These are phyloP conservation scores for Acacia crassicarpa DNA, from an alignment of 306 rosid species.

Conservation along the genomic window DNA sequence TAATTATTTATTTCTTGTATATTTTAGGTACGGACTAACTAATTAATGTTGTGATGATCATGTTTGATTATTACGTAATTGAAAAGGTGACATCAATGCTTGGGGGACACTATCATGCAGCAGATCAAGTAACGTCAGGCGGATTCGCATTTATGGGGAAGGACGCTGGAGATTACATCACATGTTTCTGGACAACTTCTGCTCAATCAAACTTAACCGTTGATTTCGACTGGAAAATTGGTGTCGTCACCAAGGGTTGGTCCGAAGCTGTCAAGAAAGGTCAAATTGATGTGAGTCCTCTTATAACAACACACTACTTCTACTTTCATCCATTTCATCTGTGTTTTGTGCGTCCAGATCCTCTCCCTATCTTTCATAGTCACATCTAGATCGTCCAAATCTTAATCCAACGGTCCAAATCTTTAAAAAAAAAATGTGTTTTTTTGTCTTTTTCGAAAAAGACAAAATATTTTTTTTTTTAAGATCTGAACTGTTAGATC, in stretches of 20 bases:
- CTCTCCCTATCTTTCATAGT: too few relatives aligned
- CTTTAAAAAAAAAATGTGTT: too few relatives aligned
- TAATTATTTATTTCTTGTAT: too few relatives aligned
- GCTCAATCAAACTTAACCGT: constrained; percentile 42
- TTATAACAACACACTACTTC: neutral
- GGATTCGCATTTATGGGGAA: constrained; percentile 52
- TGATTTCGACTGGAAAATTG: constrained; percentile 76
- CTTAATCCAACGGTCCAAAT: too few relatives aligned
- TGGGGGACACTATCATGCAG: constrained; percentile 47
- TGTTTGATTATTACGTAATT: neutral
- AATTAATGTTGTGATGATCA: neutral
- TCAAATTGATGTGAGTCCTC: constrained; percentile 49
- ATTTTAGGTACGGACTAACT: too few relatives aligned
- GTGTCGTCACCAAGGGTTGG: constrained; percentile 63
- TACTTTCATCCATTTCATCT: too few relatives aligned
- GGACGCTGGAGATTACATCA: constrained; percentile 54
- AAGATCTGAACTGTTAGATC: too few relatives aligned
- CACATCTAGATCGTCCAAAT: too few relatives aligned
- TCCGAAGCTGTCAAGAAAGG: constrained; percentile 65
- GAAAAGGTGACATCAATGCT: constrained; percentile 51
- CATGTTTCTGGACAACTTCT: constrained; percentile 53
- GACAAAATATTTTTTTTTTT: too few relatives aligned
- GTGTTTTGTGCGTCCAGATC: too few relatives aligned
- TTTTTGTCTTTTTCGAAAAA: too few relatives aligned
- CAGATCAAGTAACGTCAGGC: constrained; percentile 48